Percentiles rank a stretch among this genome's conserved stretches.
Evolutionary conservation across 352 stramenopile species (phyloP).

Genomic region (Globisporangium radiosum): DNA sequence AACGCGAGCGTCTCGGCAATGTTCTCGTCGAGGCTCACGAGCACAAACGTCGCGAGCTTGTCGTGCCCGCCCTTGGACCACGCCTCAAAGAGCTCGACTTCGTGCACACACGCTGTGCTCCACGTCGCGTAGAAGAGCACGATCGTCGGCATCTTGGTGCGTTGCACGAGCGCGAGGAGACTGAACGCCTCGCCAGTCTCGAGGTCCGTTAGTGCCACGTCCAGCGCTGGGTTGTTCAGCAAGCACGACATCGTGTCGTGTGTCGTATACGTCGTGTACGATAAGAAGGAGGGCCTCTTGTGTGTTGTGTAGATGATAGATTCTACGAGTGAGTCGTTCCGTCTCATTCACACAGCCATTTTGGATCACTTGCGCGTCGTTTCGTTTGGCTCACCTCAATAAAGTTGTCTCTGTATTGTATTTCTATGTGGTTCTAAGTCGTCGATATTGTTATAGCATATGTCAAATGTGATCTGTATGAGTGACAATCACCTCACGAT

Average conservation of each 20-base stretch:
- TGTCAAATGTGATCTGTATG: no score
- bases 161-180: slow-evolving; percentile 27
- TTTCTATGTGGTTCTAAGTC: no score
- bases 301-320: no score
- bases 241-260: slow-evolving; percentile 30
- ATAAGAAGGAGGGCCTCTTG: no score
- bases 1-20: slow-evolving; percentile 38
- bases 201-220: slow-evolving; percentile 44
- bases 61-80: slow-evolving; percentile 46
- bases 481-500: no score
- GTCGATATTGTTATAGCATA: no score
- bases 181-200: slow-evolving; percentile 34
- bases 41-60: slow-evolving; percentile 50
- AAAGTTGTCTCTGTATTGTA: no score
- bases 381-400: no score
- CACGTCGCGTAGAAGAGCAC: slow-evolving; percentile 64
- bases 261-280: not conserved
- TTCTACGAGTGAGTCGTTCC: no score
- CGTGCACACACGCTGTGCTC: slow-evolving; percentile 42
- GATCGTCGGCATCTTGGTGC: slow-evolving; percentile 30
- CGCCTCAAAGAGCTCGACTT: slow-evolving; percentile 48
- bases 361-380: no score
- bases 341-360: no score
- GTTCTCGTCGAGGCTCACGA: slow-evolving; percentile 63
- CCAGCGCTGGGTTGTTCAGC: slow-evolving; percentile 39